Percentiles rank a stretch among this genome's conserved stretches.
phyloP scores from a whole-genome alignment of 148 eudicot genomes.

The Arbutus unedo region DNA sequence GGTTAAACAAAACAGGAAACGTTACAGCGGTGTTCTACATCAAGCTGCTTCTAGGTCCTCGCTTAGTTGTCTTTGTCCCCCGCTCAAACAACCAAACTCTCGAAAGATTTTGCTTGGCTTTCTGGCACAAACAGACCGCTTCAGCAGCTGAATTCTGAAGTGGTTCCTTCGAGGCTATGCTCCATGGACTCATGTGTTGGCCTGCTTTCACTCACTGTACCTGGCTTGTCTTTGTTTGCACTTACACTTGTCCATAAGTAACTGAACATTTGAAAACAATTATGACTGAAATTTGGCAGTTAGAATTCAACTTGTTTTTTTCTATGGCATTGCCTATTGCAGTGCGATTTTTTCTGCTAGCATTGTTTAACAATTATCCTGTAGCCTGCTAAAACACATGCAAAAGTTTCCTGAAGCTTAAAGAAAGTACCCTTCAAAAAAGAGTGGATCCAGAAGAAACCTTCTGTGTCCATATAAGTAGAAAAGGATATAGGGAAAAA shows the following conservation, averaged over 20 bases:
- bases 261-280: background rate
- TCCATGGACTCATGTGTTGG: background rate
- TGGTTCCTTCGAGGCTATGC: background rate
- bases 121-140: background rate
- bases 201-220: background rate
- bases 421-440: background rate
- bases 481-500: background rate
- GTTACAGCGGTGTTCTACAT: background rate
- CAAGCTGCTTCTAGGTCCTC: background rate
- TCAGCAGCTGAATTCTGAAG: background rate
- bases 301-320: background rate
- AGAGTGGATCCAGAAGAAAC: background rate
- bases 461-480: background rate
- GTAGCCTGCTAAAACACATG: background rate
- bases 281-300: background rate
- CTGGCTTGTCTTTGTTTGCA: background rate
- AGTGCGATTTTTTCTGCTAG: no score
- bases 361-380: background rate
- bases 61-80: background rate
- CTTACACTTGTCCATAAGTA: background rate
- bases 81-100: background rate
- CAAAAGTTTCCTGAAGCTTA: background rate
- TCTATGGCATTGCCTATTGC: background rate
- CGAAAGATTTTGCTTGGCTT: background rate
- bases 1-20: background rate